Base-by-base conservation (phyloP, 2,329 filamentous ascomycete genomes). In the Westerdykella ornata region DNA sequence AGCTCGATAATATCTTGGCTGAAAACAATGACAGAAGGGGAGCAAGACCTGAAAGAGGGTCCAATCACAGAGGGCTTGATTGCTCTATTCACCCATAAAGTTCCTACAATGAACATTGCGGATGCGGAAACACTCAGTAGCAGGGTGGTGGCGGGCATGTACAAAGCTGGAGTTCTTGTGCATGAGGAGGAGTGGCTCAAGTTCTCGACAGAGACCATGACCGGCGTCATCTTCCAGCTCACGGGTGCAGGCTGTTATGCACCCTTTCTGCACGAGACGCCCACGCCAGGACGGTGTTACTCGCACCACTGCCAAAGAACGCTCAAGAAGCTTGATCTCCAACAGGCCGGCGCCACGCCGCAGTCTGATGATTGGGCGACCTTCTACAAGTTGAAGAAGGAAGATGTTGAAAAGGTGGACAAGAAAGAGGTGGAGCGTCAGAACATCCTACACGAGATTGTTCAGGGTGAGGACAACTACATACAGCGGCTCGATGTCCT, bases 111-210 rank as follows among this genome's bases (percentile, higher is more conserved):
- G 88, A 97, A 98, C 55, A 90, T 92, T 32, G 89, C 90, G 5
- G 94, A 98, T 71, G 92, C 92, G 0, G 92, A 98, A 63, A 84
- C 82, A 1, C 73, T 98, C 38, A 87, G 86, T 47, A 77, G 79
- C 44, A 80, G 80, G 31, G 85, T 95, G 0, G 81, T 94, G 2
- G 73, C 80, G 41, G 78, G 82, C 35, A 92, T 98, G 86, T 78
- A 90, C 50, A 75, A 78, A 17, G 80, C 83, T 7, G 83, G 82
- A 30, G 86, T 88, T 9, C 70, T 98, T 22, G 72, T 94, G 4
- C 82, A 83, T 12, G 90, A 96, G 26, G 92, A 98, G 65, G 94
- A 98, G 69, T 98, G 94, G 92, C 84, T 98, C 51, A 96, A 94
- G 60, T 89, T 97, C 60, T 85, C 87, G 5, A 73, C 77, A 1